Evolutionary conservation across 345 rosid species (phyloP), one percentile per base, ranked within the genome.

Genomic region (Pugionium dolabratum): DNA sequence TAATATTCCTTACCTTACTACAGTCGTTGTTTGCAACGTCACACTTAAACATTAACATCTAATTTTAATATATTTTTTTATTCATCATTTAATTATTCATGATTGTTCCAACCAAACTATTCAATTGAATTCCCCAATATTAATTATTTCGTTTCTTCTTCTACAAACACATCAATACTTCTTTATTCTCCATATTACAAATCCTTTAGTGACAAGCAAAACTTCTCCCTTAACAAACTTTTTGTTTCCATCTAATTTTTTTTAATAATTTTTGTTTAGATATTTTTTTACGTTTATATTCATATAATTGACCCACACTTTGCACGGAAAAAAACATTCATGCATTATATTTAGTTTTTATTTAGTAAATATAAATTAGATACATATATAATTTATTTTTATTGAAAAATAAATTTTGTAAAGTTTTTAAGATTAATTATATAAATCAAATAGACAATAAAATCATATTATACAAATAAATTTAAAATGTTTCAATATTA

Each of bases 191-290:
- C 66, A 66, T 45, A 62, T 49, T 71, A 58, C 77, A 41, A 62
- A 71, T 62, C 49, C 86, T 77, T 82, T 39, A 66, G 63, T 69
- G 51, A 69, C 74, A 82, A 82, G 79, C 91, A 80, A 78, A 58
- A 69, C 60, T 59, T 43, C 11, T 26, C 56, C 70, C 58, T 56
- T 73, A 73, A 74, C 83, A 54, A 73, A 65, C 69, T 33, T 37
- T 41, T 34, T 55, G 45, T 73, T 50, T 59, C 32, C 61, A 64
- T 66, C 31, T 49, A 40, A 11, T 2, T 18, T 37, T 10, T 26
- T 5, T 27, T 5, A n/a, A 9, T n/a, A 31, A 9, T 1, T 41
- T 40, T 9, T 18, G 3, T 55, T 35, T 2, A 2, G 25, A 4
- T 27, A 44, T 62, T 34, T 9, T 9, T 40, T 28, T 2, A 40